Evolutionary conservation across 192 early-diverging fungal genomes (phyloP), one percentile per base, ranked within the genome.

Genomic region (Podila epigama): DNA sequence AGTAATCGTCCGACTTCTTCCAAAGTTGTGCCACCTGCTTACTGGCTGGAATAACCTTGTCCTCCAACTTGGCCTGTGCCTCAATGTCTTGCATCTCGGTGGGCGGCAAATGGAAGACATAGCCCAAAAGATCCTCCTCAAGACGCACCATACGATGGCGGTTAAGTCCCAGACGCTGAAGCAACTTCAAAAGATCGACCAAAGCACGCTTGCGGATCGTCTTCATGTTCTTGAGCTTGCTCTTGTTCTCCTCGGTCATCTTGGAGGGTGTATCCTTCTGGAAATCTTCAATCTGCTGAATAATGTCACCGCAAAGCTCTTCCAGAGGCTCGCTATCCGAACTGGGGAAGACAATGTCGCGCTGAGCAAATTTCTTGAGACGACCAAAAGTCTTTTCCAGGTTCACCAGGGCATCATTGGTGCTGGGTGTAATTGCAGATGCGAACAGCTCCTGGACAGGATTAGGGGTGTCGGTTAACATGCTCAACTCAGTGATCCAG

Each of bases 161-260:
- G 42, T 85, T 81, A 25, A 90, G 64, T 22, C 94, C 94, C 40
- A 95, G 64, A 25, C 85, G 70, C 31, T 87, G 83, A 27, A 96
- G 61, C 51, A 91, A 82, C 68, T 91, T 93, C 51, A 94, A 82
- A 20, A 93, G 70, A 62, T 96, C 93, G 29, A 91, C 91, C 3
- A 92, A 66, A 2, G 94, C 88, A 67, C 92, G 94, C 75, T 92
- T 92, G 29, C 91, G 87, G 22, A 94, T 71, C 32, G 86, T 63
- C 60, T 92, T 89, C 62, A 89, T 87, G 48, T 86, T 84, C 51
- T 93, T 94, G 37, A 88, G 77, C 34, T 65, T 62, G 3, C 55
- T 70, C 66, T 83, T 87, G 55, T 88, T 88, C 41, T 88, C 84
- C 40, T 87, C 82, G 0, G 85, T 87, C 79, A 86, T 79, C 33